Conservation (phyloP, 2,329 filamentous ascomycete genomes). For the Pseudogymnoascus sp. region DNA sequence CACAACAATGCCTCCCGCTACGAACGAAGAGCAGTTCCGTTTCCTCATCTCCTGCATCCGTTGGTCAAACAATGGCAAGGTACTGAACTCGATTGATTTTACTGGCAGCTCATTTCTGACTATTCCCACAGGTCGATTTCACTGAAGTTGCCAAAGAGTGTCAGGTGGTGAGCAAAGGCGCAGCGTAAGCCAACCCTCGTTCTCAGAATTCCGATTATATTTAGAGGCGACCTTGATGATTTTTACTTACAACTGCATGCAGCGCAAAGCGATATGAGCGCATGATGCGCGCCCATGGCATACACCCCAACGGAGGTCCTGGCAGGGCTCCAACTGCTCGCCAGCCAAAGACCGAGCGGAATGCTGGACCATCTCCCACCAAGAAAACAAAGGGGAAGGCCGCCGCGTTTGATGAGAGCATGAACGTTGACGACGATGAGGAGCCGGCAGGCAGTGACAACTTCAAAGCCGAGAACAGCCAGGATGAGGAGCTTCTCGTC, state of each 20-base stretch:
- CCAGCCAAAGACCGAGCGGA: conserved; percentile 14
- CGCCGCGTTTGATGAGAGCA: conserved; percentile 18
- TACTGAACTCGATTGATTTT: conserved; percentile 28
- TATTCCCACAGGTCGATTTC: conserved; percentile 50
- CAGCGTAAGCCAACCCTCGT: conserved; percentile 49
- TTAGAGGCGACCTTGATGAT: neutral
- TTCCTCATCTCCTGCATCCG: conserved; percentile 61
- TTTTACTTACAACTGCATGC: conserved; percentile 10
- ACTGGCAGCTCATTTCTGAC: neutral
- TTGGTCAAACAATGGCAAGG: conserved; percentile 51
- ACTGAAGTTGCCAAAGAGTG: conserved; percentile 55
- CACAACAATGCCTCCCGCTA: conserved; percentile 39
- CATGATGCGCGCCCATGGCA: conserved; percentile 51
- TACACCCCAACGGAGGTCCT: conserved; percentile 27
- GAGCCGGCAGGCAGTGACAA: conserved; percentile 2
- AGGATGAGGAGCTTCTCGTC: neutral
- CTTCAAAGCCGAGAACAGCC: neutral
- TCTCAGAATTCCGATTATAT: neutral
- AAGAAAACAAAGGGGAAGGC: conserved; percentile 20
- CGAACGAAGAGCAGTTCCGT: conserved; percentile 50
- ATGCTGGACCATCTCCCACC: conserved; percentile 15
- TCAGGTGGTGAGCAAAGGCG: conserved; percentile 54
- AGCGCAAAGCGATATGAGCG: conserved; percentile 63
- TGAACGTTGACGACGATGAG: conserved; percentile 9
- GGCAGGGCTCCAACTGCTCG: conserved; percentile 19